Conservation (phyloP, 2,329 filamentous ascomycete genomes). For the Purpureocillium lavendulum region DNA sequence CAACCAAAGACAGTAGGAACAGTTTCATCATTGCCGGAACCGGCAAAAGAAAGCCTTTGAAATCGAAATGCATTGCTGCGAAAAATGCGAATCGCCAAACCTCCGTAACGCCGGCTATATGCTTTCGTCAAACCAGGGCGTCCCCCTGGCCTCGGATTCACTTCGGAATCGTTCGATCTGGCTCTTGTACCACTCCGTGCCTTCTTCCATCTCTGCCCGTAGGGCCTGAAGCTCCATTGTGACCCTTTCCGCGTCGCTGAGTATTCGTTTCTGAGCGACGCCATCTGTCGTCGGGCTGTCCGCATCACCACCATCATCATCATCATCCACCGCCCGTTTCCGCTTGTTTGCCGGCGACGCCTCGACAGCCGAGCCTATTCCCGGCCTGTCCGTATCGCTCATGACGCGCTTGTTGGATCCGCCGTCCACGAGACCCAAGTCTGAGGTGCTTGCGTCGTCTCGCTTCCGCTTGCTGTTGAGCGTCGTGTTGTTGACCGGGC, state of each 20-base stretch:
- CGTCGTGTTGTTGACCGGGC: background rate
- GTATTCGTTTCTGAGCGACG: constrained; percentile 28
- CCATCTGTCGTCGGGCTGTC: constrained; percentile 6
- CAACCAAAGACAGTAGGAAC: constrained; percentile 1
- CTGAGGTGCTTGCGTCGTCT: constrained; percentile 3
- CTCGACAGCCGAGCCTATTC: constrained; percentile 6
- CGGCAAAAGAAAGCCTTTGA: background rate
- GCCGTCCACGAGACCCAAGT: background rate
- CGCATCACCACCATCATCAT: too few relatives aligned
- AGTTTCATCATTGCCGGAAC: background rate
- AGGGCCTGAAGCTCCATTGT: constrained; percentile 31
- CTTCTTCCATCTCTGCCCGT: constrained; percentile 37
- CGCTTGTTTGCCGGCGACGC: constrained; percentile 19
- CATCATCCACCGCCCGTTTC: constrained; percentile 21
- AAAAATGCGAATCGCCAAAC: background rate
- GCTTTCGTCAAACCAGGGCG: constrained; percentile 25
- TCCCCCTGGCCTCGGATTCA: constrained; percentile 20
- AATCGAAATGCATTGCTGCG: background rate
- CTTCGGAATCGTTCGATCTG: constrained; percentile 34
- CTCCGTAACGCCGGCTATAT: constrained; percentile 12
- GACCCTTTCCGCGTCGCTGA: constrained; percentile 32
- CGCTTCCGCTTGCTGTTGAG: constrained; percentile 14
- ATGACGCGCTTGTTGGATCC: background rate
- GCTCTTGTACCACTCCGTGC: constrained; percentile 35
- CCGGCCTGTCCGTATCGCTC: background rate